These are phyloP conservation scores for Aristolochia fimbriata DNA, from an alignment of 164 flowering plant species.

Conservation along the genomic window DNA sequence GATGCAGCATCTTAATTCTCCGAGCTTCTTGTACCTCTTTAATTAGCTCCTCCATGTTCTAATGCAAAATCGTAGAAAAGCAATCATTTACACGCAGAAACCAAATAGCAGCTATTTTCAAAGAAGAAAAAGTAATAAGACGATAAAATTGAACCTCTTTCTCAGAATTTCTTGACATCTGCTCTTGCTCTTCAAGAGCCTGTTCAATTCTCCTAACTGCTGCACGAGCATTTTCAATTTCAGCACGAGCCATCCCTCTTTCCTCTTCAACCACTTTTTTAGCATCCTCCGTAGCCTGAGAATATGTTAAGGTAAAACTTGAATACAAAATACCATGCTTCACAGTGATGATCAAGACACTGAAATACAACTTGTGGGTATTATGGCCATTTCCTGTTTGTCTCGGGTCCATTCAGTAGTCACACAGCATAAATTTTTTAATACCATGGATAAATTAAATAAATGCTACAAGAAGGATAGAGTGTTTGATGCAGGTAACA, in stretches of 20 bases:
- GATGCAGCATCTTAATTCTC: constrained; percentile 86
- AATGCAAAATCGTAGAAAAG: not conserved
- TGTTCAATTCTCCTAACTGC: constrained; percentile 91
- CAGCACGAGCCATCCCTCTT: constrained; percentile 91
- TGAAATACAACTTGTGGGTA: too few species aligned
- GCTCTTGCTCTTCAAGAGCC: constrained; percentile 79
- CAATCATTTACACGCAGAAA: not conserved
- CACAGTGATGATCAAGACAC: too few species aligned
- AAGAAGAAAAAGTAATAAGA: not conserved
- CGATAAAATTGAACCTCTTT: constrained; percentile 50
- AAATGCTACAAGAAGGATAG: too few species aligned
- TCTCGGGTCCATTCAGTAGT: too few species aligned
- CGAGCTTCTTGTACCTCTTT: constrained; percentile 97
- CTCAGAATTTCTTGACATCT: constrained; percentile 48
- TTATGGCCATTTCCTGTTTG: too few species aligned
- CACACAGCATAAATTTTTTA: too few species aligned
- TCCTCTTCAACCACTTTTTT: constrained; percentile 81
- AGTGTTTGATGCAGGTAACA: too few species aligned
- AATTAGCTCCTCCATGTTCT: constrained; percentile 68
- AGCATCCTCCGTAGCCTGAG: constrained; percentile 92
- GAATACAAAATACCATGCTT: too few species aligned
- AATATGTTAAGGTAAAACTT: too few species aligned
- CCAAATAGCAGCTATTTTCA: not conserved
- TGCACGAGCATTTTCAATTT: constrained; percentile 89
- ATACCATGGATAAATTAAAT: too few species aligned